A percentile compares a stretch with the other conserved stretches of the same genome.
These are phyloP conservation scores for Otatea glauca DNA, from an alignment of 176 grass and related monocot species.

Conservation along the genomic window DNA sequence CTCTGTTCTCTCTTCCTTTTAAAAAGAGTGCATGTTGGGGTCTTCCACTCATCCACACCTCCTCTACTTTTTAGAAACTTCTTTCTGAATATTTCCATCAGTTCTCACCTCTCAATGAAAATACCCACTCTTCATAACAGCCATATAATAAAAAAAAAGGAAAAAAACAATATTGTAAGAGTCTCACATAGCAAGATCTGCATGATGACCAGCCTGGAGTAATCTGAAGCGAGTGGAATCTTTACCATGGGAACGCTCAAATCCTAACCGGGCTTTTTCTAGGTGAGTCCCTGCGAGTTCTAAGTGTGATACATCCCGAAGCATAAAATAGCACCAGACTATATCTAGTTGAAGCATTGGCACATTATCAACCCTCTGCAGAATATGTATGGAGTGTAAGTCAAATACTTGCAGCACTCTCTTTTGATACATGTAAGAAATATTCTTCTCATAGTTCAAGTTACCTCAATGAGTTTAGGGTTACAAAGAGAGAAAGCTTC, in stretches of 20 bases:
- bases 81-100: neutral
- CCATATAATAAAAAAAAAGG: neutral
- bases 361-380: conserved; percentile 92
- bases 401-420: conserved; percentile 32
- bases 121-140: neutral
- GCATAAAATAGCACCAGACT: conserved; percentile 97
- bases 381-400: conserved; percentile 34
- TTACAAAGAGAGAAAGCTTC: conserved; percentile 95
- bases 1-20: neutral
- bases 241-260: conserved; percentile 92
- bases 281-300: conserved; percentile 70
- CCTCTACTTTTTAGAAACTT: conserved; percentile 19
- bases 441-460: conserved; percentile 37
- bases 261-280: conserved; percentile 66
- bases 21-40: neutral
- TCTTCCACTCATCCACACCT: neutral
- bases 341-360: conserved; percentile 97
- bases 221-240: conserved; percentile 77
- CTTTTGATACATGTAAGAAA: conserved; percentile 34
- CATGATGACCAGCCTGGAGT: conserved; percentile 69
- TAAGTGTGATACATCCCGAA: conserved; percentile 76
- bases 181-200: conserved; percentile 87
- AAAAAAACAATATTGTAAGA: conserved; percentile 26
- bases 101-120: conserved; percentile 21
- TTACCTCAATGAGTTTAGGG: conserved; percentile 82